Conservation (phyloP, 345 rosid species). For the Citrus cavaleriei region DNA sequence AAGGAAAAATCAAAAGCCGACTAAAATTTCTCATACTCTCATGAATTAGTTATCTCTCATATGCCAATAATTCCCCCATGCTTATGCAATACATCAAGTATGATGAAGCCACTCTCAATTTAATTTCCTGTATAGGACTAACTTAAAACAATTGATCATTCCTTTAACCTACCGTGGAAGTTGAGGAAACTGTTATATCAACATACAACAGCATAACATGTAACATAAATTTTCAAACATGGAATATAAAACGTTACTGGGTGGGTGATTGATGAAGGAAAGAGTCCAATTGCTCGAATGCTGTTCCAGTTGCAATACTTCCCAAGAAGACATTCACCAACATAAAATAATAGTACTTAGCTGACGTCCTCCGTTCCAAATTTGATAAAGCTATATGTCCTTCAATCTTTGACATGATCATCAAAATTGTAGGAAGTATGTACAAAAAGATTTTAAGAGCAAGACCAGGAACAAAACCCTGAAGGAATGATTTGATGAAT, state of each 20-base stretch:
- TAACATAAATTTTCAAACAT: not conserved
- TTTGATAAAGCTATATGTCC: slow-evolving; percentile 78
- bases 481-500: slow-evolving; percentile 91
- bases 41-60: not conserved
- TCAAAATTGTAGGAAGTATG: slow-evolving; percentile 66
- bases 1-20: not conserved
- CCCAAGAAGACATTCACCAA: slow-evolving; percentile 97
- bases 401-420: slow-evolving; percentile 94
- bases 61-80: not conserved
- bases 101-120: not conserved
- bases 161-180: no score
- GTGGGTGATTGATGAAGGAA: slow-evolving; percentile 91
- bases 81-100: not conserved
- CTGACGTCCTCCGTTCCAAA: slow-evolving; percentile 79
- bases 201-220: not conserved
- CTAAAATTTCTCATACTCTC: not conserved
- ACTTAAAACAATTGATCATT: not conserved
- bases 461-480: slow-evolving; percentile 95
- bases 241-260: slow-evolving; percentile 46
- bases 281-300: slow-evolving; percentile 81
- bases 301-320: slow-evolving; percentile 90
- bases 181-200: not conserved
- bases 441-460: slow-evolving; percentile 82
- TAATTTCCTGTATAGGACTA: not conserved
- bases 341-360: slow-evolving; percentile 93